A percentile compares a stretch with the other conserved stretches of the same genome.
Evolutionary conservation across 2,329 filamentous ascomycete species (phyloP).

Genomic region (Rhexocercosporidium sp.): DNA sequence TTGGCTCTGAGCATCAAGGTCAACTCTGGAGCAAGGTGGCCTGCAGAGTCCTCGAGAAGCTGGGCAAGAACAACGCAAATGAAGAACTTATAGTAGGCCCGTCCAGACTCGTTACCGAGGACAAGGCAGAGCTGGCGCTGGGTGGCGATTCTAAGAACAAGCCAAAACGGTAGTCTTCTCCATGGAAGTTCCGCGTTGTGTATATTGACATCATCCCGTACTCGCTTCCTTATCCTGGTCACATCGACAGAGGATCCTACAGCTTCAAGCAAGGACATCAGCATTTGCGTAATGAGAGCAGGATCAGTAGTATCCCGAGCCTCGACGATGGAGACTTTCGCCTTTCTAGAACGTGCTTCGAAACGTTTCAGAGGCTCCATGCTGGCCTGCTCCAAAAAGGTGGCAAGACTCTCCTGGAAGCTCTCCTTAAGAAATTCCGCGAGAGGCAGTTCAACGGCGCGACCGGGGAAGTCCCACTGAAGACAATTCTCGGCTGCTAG

Average conservation of each 20-base stretch:
- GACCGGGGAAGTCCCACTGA: conserved; percentile 63
- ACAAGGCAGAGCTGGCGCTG: conserved; percentile 55
- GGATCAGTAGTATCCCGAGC: conserved; percentile 62
- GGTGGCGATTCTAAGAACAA: conserved; percentile 63
- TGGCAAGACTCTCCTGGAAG: conserved; percentile 55
- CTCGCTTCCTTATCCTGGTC: conserved; percentile 56
- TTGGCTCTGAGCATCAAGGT: conserved; percentile 54
- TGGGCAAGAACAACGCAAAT: conserved; percentile 54
- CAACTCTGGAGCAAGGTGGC: conserved; percentile 44
- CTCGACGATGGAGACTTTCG: conserved; percentile 54
- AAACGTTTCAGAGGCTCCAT: conserved; percentile 58
- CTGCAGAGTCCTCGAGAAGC: conserved; percentile 50
- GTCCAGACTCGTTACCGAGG: conserved; percentile 49
- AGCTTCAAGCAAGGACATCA: conserved; percentile 64
- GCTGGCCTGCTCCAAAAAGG: conserved; percentile 62
- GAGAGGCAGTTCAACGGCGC: conserved; percentile 52
- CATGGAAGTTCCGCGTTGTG: conserved; percentile 57
- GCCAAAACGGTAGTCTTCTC: conserved; percentile 66
- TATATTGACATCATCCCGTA: conserved; percentile 67
- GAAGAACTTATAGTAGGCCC: conserved; percentile 61
- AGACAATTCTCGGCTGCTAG: conserved; percentile 57
- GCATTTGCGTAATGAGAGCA: conserved; percentile 60
- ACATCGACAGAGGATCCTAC: conserved; percentile 50
- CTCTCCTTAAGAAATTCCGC: conserved; percentile 43
- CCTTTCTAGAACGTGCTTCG: conserved; percentile 57